Conservation (phyloP, 768 basidiomycete species). For the Mycena latifolia region DNA sequence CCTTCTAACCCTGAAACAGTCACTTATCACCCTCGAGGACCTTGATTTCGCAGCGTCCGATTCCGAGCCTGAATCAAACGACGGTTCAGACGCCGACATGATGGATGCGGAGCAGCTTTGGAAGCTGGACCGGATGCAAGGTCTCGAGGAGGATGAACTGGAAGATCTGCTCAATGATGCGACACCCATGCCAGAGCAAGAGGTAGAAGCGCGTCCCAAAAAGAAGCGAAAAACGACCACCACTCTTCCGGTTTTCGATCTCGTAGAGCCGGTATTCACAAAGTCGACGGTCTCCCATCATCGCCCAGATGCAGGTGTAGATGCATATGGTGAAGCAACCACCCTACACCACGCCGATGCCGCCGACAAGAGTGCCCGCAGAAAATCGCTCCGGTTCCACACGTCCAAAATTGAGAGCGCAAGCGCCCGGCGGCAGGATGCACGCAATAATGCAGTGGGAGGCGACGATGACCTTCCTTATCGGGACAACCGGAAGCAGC, state of each 20-base stretch:
- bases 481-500: constrained; percentile 76
- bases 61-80: constrained; percentile 58
- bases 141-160: constrained; percentile 62
- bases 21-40: constrained; percentile 84
- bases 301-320: constrained; percentile 41
- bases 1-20: constrained; percentile 86
- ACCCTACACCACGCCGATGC: constrained; percentile 78
- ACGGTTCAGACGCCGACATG: constrained; percentile 53
- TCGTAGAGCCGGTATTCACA: constrained; percentile 83
- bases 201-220: constrained; percentile 58
- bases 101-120: constrained; percentile 58
- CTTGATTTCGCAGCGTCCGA: constrained; percentile 77
- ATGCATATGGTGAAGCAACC: constrained; percentile 83
- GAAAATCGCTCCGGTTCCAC: constrained; percentile 91
- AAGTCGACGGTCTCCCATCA: constrained; percentile 49
- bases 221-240: constrained; percentile 68
- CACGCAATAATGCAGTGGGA: constrained; percentile 75
- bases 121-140: constrained; percentile 52
- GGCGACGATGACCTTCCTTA: constrained; percentile 98
- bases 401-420: constrained; percentile 91
- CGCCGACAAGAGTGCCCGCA: constrained; percentile 85
- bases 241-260: constrained; percentile 70
- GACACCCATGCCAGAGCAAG: constrained; percentile 38
- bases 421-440: constrained; percentile 78
- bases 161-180: constrained; percentile 70